phyloP scores from a whole-genome alignment of 805 yeast species.

The Saccharomycopsis sp. region DNA sequence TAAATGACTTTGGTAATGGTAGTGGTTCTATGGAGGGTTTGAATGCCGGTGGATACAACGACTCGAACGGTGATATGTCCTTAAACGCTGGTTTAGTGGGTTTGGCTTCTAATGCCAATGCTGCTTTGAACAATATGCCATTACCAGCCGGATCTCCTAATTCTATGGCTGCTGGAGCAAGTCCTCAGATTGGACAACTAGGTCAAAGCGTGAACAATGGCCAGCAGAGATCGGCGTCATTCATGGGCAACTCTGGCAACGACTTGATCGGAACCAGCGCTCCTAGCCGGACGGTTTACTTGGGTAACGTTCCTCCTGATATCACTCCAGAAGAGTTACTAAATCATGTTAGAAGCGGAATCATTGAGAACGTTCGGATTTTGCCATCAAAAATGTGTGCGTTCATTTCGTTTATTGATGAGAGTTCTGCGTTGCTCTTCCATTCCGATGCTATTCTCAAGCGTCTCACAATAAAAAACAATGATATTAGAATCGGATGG shows the following conservation, averaged over 20 bases:
- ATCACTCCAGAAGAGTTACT: conserved; percentile 74
- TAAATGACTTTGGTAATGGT: conserved; percentile 6
- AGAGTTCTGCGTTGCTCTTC: conserved; percentile 79
- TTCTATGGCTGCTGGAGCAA: conserved; percentile 2
- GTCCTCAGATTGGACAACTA: neutral
- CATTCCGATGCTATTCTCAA: conserved; percentile 90
- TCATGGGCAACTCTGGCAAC: conserved; percentile 13
- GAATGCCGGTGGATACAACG: neutral
- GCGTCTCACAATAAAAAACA: conserved; percentile 69
- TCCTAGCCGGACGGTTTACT: conserved; percentile 79
- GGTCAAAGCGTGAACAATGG: neutral
- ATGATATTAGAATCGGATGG: conserved; percentile 89
- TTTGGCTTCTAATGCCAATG: conserved; percentile 1
- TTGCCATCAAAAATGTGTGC: conserved; percentile 87
- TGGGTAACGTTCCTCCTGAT: conserved; percentile 83
- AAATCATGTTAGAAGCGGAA: conserved; percentile 88
- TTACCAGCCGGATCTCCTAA: conserved; percentile 12
- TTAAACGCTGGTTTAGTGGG: conserved; percentile 9
- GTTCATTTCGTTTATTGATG: conserved; percentile 82
- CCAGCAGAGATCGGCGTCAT: conserved; percentile 5
- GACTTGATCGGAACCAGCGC: conserved; percentile 32
- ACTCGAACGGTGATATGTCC: conserved; percentile 8
- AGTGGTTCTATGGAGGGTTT: conserved; percentile 7
- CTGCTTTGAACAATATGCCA: conserved; percentile 4
- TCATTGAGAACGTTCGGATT: conserved; percentile 71